These are phyloP conservation scores for Serendipita sp. DNA, from an alignment of 768 basidiomycete genomes.

Conservation along the genomic window DNA sequence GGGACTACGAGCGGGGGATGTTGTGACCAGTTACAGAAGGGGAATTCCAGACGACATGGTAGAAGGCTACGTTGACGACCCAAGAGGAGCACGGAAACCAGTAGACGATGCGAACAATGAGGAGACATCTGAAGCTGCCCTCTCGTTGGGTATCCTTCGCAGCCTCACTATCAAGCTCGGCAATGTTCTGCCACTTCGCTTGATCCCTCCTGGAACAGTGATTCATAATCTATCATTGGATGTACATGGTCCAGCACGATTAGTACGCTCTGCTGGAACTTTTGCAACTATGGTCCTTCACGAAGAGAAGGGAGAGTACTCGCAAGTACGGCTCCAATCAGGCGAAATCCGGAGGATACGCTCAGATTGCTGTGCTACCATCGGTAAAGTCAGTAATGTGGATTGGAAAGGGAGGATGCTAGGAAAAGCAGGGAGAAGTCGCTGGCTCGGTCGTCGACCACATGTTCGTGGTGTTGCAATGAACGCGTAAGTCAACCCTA, in stretches of 20 bases:
- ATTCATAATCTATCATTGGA: slow-evolving; percentile 75
- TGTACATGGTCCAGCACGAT: slow-evolving; percentile 58
- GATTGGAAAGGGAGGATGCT: slow-evolving; percentile 71
- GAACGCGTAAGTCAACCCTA: slow-evolving; percentile 60
- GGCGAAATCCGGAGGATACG: slow-evolving; percentile 81
- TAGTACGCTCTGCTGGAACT: slow-evolving; percentile 82
- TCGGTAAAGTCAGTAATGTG: slow-evolving; percentile 84
- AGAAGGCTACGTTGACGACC: slow-evolving; percentile 27
- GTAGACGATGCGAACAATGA: slow-evolving; percentile 8
- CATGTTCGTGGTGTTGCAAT: slow-evolving; percentile 89
- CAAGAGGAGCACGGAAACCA: not conserved
- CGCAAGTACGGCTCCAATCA: slow-evolving; percentile 72
- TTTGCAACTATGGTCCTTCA: slow-evolving; percentile 71
- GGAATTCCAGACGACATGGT: slow-evolving; percentile 70
- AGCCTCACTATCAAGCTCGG: slow-evolving; percentile 74
- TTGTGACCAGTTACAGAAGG: slow-evolving; percentile 68
- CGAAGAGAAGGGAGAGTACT: slow-evolving; percentile 53
- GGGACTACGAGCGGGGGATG: slow-evolving; percentile 74
- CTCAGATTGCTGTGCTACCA: slow-evolving; percentile 62
- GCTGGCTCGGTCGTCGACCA: slow-evolving; percentile 78
- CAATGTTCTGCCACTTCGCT: slow-evolving; percentile 79
- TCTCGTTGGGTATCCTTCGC: slow-evolving; percentile 75
- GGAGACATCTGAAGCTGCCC: slow-evolving; percentile 17
- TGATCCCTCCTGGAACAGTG: slow-evolving; percentile 79
- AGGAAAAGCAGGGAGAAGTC: slow-evolving; percentile 80